Evolutionary conservation across 1,139 yeast species (phyloP).

Genomic region (Geotrichum macrosporum): DNA sequence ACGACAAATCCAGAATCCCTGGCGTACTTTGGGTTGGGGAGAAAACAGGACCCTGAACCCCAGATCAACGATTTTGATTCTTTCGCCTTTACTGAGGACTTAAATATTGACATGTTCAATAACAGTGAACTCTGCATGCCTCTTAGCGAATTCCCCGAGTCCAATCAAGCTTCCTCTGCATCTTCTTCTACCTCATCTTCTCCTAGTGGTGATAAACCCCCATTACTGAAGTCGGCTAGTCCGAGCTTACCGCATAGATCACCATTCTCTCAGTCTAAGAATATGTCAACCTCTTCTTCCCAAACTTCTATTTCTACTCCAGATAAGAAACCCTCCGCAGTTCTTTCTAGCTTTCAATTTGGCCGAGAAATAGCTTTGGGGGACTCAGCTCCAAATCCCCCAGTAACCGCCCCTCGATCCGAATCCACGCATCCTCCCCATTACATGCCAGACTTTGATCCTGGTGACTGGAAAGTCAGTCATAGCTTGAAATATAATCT

Average conservation of each 20-base stretch:
- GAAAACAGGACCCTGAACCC: slow-evolving; percentile 4
- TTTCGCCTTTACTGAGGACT: slow-evolving; percentile 1
- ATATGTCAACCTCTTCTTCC: slow-evolving; percentile 3
- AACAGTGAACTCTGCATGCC: neutral
- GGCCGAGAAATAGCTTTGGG: slow-evolving; percentile 16
- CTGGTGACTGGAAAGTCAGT: slow-evolving; percentile 34
- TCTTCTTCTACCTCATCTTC: slow-evolving; percentile 2
- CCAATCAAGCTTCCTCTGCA: neutral
- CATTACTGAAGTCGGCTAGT: neutral
- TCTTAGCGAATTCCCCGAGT: neutral
- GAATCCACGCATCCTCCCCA: slow-evolving; percentile 22
- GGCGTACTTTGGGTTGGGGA: slow-evolving; percentile 5
- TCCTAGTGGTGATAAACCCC: neutral
- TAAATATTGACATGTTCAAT: slow-evolving; percentile 9
- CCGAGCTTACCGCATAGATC: slow-evolving; percentile 4
- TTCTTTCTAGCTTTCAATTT: slow-evolving; percentile 16
- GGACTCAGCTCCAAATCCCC: neutral
- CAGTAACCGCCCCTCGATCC: slow-evolving; percentile 3
- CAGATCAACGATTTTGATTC: neutral
- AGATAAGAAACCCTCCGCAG: slow-evolving; percentile 7
- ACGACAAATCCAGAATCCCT: slow-evolving; percentile 10
- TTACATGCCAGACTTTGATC: slow-evolving; percentile 36
- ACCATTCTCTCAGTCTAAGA: slow-evolving; percentile 8
- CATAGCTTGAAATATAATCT: slow-evolving; percentile 51
- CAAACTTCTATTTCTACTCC: neutral